phyloP scores from a whole-genome alignment of 2,329 filamentous ascomycete genomes.

The Coniochaeta hoffmannii region DNA sequence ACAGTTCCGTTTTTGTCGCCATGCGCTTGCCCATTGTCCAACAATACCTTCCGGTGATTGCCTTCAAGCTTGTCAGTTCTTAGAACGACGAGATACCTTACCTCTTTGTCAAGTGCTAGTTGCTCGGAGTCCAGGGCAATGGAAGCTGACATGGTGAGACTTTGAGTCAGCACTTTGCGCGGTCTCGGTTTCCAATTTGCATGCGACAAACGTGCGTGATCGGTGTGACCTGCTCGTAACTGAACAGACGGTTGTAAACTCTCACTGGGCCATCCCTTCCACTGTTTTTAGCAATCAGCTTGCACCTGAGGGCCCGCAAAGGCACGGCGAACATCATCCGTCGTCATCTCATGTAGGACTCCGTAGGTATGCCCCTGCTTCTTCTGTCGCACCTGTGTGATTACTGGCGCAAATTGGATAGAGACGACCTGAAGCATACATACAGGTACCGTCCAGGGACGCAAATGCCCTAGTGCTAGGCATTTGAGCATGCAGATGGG shows the following conservation, averaged over 20 bases:
- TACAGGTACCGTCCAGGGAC: too few relatives aligned
- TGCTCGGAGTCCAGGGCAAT: too few relatives aligned
- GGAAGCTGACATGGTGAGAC: background rate
- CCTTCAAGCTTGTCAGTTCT: background rate
- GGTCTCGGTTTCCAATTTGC: background rate
- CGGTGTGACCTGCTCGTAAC: background rate
- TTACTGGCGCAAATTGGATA: background rate
- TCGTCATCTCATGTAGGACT: background rate
- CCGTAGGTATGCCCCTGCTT: background rate
- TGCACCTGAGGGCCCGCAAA: background rate
- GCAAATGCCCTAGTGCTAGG: background rate
- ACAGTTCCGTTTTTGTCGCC: too few relatives aligned
- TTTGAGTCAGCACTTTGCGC: background rate
- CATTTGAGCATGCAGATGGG: background rate
- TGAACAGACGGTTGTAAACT: background rate
- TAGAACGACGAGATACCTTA: background rate
- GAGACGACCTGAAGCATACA: background rate
- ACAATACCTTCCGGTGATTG: background rate
- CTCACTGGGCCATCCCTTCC: background rate
- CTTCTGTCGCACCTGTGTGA: background rate
- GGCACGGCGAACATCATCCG: background rate
- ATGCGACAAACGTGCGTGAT: constrained; percentile 1
- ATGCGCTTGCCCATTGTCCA: too few relatives aligned
- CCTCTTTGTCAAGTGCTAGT: background rate
- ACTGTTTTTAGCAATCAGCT: background rate